Base-by-base conservation (phyloP, 2,329 filamentous ascomycete species). In the Volutella citrinella region DNA sequence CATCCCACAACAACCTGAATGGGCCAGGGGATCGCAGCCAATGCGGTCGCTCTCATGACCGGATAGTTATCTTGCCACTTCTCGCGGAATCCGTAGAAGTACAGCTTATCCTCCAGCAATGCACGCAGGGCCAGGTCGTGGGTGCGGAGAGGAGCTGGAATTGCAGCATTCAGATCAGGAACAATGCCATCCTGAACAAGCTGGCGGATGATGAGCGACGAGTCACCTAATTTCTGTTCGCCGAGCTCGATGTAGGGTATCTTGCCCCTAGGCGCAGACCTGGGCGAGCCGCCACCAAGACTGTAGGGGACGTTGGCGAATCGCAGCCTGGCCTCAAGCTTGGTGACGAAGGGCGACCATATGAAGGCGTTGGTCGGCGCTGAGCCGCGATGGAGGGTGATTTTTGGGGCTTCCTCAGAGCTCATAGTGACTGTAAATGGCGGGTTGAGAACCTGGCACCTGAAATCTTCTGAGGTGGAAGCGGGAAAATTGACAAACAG, bases 311-410 rank as follows among this genome's bases (percentile, higher is more conserved):
- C 30, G 2, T 56, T 52, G 3, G 66, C 65, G 43, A 80, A 68
- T 11, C 79, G 77, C 6, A 82, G 64, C 11, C 78, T 75, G 13
- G 75, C 66, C 51, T 84, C 80, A 32, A 82, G 62, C 52, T 83
- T 83, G 27, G 60, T 72, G 32, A 79, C 76, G 45, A 79, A 82
- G 9, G 78, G 77, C 0, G 78, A 81, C 74, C 74, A 80, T 31
- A 69, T 65, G 46, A 79, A 57, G 1, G 25, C 45, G 6, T 59
- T 61, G 2, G 53, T 38, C 4, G 58, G 51, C 19, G 60, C 57
- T 38, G 64, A 72, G 28, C 76, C 76, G 24, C 76, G 72, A 53
- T 65, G 76, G 30, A 81, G 26, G 19, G 46, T 55, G 19, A 56
- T 34, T 10, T 32, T 28, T 5, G 30, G 21, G 9, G 7, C n/a